Conservation (phyloP, 2,329 filamentous ascomycete genomes). For the Colletotrichum liaoningense region DNA sequence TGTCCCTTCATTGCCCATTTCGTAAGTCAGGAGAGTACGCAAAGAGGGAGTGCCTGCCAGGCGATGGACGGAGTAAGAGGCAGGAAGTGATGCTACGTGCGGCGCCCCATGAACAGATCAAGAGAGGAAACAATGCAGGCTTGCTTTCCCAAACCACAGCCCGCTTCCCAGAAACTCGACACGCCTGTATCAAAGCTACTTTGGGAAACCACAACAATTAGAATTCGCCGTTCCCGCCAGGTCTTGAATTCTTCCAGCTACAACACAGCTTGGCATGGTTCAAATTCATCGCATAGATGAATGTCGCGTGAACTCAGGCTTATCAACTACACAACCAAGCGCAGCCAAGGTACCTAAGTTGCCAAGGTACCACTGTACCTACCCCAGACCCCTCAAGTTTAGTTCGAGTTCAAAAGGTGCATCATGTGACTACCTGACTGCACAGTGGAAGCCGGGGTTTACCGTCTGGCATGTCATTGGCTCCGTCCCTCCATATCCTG, state of each 20-base stretch:
- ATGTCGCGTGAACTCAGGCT: background rate
- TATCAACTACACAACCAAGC: no score
- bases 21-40: background rate
- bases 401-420: background rate
- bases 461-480: constrained; percentile 19
- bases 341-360: no score
- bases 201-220: background rate
- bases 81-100: background rate
- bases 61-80: background rate
- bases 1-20: background rate
- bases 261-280: background rate
- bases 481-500: constrained; percentile 1
- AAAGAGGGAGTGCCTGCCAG: background rate
- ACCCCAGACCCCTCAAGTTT: constrained; percentile 7
- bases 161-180: background rate
- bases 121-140: background rate
- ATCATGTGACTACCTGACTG: constrained; percentile 24
- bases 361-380: no score
- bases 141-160: background rate
- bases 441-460: background rate
- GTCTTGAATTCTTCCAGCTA: background rate
- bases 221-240: background rate
- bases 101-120: background rate
- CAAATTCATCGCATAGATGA: background rate
- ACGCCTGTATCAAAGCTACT: background rate